A percentile compares a stretch with the other conserved stretches of the same genome.
Conservation (phyloP, 805 yeast genomes). For the Saccharomyces kudriavzevii region DNA sequence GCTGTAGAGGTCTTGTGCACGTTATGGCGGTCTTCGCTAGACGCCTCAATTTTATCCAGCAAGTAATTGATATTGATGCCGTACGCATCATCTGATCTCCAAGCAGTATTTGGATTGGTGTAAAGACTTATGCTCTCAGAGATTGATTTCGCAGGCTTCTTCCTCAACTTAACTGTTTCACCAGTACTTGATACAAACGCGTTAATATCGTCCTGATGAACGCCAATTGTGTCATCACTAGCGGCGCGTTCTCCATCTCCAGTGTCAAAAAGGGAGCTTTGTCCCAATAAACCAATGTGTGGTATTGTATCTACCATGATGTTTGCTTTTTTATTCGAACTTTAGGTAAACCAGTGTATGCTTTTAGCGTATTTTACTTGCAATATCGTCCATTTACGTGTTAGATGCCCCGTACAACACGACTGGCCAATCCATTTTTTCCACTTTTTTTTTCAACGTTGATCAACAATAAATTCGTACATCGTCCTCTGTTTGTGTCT, state of each 20-base stretch:
- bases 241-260: neutral
- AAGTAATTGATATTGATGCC: slow-evolving; percentile 35
- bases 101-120: slow-evolving; percentile 1
- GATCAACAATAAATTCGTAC: slow-evolving; percentile 1
- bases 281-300: slow-evolving; percentile 4
- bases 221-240: neutral
- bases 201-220: neutral
- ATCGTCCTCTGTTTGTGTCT: neutral
- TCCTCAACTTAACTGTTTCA: slow-evolving; percentile 6
- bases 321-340: neutral
- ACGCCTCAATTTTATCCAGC: slow-evolving; percentile 27
- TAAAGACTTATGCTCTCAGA: neutral
- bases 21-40: slow-evolving; percentile 3
- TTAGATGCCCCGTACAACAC: neutral
- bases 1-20: neutral
- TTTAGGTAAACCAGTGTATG: neutral
- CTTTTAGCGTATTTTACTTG: neutral
- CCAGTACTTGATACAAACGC: slow-evolving; percentile 12
- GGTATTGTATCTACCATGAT: slow-evolving; percentile 3
- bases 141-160: neutral
- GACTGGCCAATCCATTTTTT: neutral
- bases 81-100: slow-evolving; percentile 29
- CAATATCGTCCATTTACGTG: neutral
- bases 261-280: slow-evolving; percentile 9
- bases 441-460: neutral